phyloP scores from a whole-genome alignment of 192 early-diverging fungal species.

The Gonapodya prolifera region DNA sequence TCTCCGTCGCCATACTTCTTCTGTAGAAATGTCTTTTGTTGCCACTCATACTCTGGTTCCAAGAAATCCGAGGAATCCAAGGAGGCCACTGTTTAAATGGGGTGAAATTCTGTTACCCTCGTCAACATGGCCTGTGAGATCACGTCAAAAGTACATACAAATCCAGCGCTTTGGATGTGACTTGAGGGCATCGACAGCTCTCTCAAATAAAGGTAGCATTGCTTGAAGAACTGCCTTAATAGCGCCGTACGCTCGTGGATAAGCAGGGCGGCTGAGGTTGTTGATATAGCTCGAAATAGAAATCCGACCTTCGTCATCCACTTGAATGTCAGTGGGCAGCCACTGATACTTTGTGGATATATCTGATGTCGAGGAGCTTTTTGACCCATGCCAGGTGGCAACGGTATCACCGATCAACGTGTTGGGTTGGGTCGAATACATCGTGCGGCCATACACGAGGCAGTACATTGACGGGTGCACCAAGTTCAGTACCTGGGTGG shows the following conservation, averaged over 20 bases:
- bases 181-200: not conserved
- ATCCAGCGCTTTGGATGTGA: not conserved
- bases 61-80: too few species aligned
- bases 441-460: constrained; percentile 17
- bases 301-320: constrained; percentile 30
- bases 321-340: constrained; percentile 53
- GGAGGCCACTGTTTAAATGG: too few species aligned
- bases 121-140: too few species aligned
- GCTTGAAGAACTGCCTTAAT: constrained; percentile 32
- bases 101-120: too few species aligned
- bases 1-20: not conserved
- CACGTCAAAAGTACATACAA: too few species aligned
- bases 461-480: constrained; percentile 38
- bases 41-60: too few species aligned
- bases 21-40: not conserved
- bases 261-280: constrained; percentile 46
- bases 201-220: constrained; percentile 55
- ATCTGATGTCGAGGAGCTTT: not conserved
- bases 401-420: constrained; percentile 7
- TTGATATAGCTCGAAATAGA: constrained; percentile 55
- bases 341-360: constrained; percentile 29
- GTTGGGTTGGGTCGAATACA: not conserved
- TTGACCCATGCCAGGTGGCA: not conserved
- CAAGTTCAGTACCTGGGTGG: constrained; percentile 31
- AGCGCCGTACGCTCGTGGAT: constrained; percentile 32